phyloP scores from a whole-genome alignment of 2,329 filamentous ascomycete genomes.

The Pseudogymnoascus sp. region DNA sequence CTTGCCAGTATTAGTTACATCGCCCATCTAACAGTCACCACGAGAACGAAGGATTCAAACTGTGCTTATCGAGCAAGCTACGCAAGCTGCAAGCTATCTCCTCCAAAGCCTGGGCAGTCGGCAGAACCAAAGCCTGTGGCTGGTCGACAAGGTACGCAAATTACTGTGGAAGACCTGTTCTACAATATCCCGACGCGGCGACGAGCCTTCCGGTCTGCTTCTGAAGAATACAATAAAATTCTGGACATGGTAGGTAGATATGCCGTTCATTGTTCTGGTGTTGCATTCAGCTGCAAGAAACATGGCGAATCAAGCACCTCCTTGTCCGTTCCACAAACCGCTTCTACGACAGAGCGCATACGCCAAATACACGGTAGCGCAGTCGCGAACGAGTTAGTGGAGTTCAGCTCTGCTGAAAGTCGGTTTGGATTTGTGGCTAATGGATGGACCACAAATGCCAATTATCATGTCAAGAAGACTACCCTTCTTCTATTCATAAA shows the following conservation, averaged over 20 bases:
- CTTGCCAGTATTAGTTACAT: slow-evolving; percentile 98
- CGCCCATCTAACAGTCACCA: slow-evolving; percentile 89
- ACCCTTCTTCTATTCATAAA: slow-evolving; percentile 91
- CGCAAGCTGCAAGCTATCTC: slow-evolving; percentile 69
- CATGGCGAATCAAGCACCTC: slow-evolving; percentile 79
- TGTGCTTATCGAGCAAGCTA: slow-evolving; percentile 90
- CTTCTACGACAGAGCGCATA: slow-evolving; percentile 72
- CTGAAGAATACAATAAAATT: slow-evolving; percentile 97
- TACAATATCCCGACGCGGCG: slow-evolving; percentile 90
- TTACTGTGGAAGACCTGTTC: slow-evolving; percentile 93
- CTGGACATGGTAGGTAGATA: slow-evolving; percentile 91
- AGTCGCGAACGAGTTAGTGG: slow-evolving; percentile 81
- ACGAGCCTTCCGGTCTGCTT: slow-evolving; percentile 79
- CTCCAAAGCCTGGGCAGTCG: slow-evolving; percentile 79
- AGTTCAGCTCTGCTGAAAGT: slow-evolving; percentile 62
- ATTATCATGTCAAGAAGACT: slow-evolving; percentile 88
- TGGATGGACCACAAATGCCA: slow-evolving; percentile 83
- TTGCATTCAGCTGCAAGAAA: slow-evolving; percentile 95
- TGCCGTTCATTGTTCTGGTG: slow-evolving; percentile 82
- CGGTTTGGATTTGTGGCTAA: slow-evolving; percentile 78
- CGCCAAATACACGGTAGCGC: slow-evolving; percentile 78
- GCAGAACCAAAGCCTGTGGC: slow-evolving; percentile 81
- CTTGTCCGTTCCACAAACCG: slow-evolving; percentile 67
- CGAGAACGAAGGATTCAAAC: slow-evolving; percentile 78
- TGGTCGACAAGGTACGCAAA: slow-evolving; percentile 83